Evolutionary conservation across 2,329 filamentous ascomycete species (phyloP).

Genomic region (Ascochyta koolunga): DNA sequence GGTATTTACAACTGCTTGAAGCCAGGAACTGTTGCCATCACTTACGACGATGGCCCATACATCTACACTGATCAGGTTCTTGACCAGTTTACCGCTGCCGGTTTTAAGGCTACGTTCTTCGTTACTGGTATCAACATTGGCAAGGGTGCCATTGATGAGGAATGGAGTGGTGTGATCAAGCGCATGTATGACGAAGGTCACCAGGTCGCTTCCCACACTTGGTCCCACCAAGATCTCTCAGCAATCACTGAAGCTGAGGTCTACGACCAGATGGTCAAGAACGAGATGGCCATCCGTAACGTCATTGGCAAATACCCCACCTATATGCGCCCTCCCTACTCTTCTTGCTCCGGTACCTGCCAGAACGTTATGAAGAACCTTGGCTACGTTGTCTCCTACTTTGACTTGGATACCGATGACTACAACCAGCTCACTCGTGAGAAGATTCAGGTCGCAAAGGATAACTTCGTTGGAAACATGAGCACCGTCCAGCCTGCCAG

Average conservation of each 20-base stretch:
- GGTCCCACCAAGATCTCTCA: conserved; percentile 59
- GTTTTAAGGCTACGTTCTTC: conserved; percentile 72
- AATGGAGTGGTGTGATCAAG: conserved; percentile 59
- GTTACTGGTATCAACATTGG: conserved; percentile 63
- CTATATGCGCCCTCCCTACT: conserved; percentile 59
- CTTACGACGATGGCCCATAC: conserved; percentile 70
- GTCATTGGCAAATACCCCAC: conserved; percentile 62
- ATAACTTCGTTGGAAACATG: conserved; percentile 52
- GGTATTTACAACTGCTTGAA: conserved; percentile 62
- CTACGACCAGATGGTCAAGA: conserved; percentile 58
- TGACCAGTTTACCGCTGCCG: conserved; percentile 62
- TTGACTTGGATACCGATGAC: conserved; percentile 63
- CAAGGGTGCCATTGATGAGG: conserved; percentile 63
- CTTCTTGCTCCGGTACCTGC: conserved; percentile 52
- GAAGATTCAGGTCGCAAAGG: conserved; percentile 42
- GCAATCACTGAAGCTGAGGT: conserved; percentile 51
- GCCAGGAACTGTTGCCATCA: conserved; percentile 67
- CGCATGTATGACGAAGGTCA: conserved; percentile 62
- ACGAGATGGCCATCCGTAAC: conserved; percentile 62
- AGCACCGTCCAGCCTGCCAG: conserved; percentile 31
- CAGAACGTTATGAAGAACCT: conserved; percentile 49
- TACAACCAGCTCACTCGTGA: conserved; percentile 39
- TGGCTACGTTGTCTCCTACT: conserved; percentile 65
- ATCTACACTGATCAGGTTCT: conserved; percentile 66
- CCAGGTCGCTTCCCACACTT: conserved; percentile 66